Conservation (phyloP, 108 stramenopile genomes). For the Conticribra weissflogii region DNA sequence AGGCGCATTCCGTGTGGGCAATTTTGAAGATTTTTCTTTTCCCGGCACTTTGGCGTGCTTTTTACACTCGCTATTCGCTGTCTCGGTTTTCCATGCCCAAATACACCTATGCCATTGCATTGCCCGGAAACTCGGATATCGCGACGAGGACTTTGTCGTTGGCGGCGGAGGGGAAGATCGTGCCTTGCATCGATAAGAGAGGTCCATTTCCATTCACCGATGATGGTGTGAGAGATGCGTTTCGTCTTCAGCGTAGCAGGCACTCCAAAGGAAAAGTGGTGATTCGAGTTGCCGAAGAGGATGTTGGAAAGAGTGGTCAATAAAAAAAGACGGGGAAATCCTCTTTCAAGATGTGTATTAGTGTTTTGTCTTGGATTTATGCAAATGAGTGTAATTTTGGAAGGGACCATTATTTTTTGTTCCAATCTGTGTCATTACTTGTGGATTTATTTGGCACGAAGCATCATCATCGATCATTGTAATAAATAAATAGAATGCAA, state of each 20-base stretch:
- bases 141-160: conserved; percentile 65
- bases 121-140: conserved; percentile 40
- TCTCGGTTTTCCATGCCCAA: conserved; percentile 45
- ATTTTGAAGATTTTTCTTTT: conserved; percentile 53
- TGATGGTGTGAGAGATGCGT: conserved; percentile 50
- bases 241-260: conserved; percentile 45
- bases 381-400: too few species aligned
- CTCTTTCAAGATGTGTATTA: too few species aligned
- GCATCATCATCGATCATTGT: too few species aligned
- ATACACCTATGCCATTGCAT: conserved; percentile 56
- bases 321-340: too few species aligned
- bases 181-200: conserved; percentile 30
- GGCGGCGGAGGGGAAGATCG: conserved; percentile 43
- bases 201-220: conserved; percentile 49
- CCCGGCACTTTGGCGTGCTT: conserved; percentile 54
- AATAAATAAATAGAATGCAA: too few species aligned
- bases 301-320: too few species aligned
- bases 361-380: too few species aligned
- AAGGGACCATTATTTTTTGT: too few species aligned
- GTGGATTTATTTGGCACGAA: too few species aligned
- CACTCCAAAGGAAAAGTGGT: conserved; percentile 57
- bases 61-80: conserved; percentile 45
- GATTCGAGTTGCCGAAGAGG: conserved; percentile 32
- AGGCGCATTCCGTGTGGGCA: conserved; percentile 39
- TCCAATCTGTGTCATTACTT: too few species aligned